Evolutionary conservation across 768 basidiomycete species (phyloP).

Genomic region (Panellus pusillus): DNA sequence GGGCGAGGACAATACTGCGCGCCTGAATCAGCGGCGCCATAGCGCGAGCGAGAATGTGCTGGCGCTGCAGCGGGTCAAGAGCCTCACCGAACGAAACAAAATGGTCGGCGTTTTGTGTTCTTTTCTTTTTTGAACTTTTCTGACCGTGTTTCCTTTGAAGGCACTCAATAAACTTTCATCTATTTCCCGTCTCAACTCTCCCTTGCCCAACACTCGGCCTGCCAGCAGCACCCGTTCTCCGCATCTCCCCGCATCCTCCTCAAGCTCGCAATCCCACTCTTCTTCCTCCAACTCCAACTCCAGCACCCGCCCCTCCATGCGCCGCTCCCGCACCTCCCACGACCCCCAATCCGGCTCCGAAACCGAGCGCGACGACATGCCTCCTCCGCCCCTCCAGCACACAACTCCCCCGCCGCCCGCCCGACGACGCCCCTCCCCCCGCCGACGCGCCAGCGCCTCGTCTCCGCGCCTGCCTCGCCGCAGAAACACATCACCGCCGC

Average conservation of each 20-base stretch:
- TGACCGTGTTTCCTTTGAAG: slow-evolving; percentile 38
- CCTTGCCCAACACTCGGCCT: slow-evolving; percentile 43
- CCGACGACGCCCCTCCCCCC: slow-evolving; percentile 21
- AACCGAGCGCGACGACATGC: slow-evolving; percentile 64
- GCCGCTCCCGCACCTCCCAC: slow-evolving; percentile 31
- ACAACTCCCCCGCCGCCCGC: neutral
- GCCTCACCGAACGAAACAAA: slow-evolving; percentile 69
- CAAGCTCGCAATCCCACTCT: slow-evolving; percentile 17
- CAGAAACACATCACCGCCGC: slow-evolving; percentile 29
- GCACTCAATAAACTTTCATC: slow-evolving; percentile 69
- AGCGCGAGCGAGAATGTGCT: slow-evolving; percentile 52
- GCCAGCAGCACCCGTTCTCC: slow-evolving; percentile 31
- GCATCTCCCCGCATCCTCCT: slow-evolving; percentile 33
- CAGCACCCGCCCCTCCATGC: slow-evolving; percentile 34
- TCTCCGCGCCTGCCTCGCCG: slow-evolving; percentile 48
- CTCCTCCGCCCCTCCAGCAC: slow-evolving; percentile 14
- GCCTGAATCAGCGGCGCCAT: slow-evolving; percentile 38
- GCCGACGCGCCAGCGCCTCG: slow-evolving; percentile 39
- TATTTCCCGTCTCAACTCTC: slow-evolving; percentile 55
- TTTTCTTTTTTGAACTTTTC: slow-evolving; percentile 20
- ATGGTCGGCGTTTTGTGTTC: slow-evolving; percentile 44
- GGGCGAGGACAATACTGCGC: slow-evolving; percentile 66
- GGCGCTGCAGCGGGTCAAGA: slow-evolving; percentile 69
- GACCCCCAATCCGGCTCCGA: slow-evolving; percentile 70
- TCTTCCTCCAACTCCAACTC: slow-evolving; percentile 31